Evolutionary conservation across 2,329 filamentous ascomycete species (phyloP), one percentile per base, ranked within the genome.

Genomic region (Cladophialophora yegresii): DNA sequence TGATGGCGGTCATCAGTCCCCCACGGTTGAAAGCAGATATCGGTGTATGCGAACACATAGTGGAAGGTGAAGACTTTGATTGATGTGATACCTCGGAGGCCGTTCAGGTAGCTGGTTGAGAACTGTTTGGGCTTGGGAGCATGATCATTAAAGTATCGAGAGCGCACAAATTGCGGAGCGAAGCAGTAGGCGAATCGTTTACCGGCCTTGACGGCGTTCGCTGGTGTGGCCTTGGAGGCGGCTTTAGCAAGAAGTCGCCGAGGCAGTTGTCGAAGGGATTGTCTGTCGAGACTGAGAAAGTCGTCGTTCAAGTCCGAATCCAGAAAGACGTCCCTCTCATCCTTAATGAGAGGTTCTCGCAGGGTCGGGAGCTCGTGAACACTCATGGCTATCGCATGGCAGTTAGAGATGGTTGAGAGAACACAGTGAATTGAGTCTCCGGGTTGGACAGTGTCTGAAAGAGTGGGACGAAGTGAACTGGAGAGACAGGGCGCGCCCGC

Each of bases 31-130:
- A 74, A 73, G 20, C 72, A 75, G 55, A 79, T 79, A 73, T 78
- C 77, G 54, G 77, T 79, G 68, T 77, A 80, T 4, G 77, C 78
- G 53, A 71, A 64, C 28, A 64, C 64, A 51, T 68, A 79, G 65
- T 80, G 78, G 66, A 80, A 80, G 57, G 80, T 80, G 71, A 80
- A 80, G 59, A 80, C 78, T 33, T 80, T 76, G 49, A 80, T 69
- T 63, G 78, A 78, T 28, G 78, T 78, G 75, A 78, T 78, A 61
- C 78, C 78, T 63, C 78, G 75, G 50, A 80, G 65, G 4, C 78
- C 78, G 61, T 80, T 71, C 30, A 71, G 66, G 33, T 70, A 71
- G 43, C 67, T 69, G 43, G 70, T 71, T 2, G 68, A 51, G 57
- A 70, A 71, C 20, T 64, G 57, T 50, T 70, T 70, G 10, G 65